Percentiles rank a stretch among this genome's conserved stretches.
Evolutionary conservation across 2,329 filamentous ascomycete genomes (phyloP).

Genomic region (Pyrenophora seminiperda): DNA sequence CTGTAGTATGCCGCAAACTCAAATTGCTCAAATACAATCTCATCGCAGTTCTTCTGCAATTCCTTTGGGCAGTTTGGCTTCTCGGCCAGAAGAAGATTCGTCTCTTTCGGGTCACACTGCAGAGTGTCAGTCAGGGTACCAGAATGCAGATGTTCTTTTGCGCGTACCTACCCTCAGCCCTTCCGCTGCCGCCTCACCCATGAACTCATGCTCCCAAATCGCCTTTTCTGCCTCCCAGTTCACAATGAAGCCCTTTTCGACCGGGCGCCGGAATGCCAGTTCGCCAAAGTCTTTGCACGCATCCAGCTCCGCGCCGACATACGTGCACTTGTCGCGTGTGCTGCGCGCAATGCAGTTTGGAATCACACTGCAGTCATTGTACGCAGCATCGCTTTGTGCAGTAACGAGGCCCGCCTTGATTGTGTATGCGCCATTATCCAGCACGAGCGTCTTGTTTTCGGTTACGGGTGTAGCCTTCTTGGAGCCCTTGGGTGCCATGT

Average conservation of each 20-base stretch:
- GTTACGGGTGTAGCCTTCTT: slow-evolving; percentile 30
- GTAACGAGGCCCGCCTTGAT: slow-evolving; percentile 83
- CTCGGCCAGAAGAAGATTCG: slow-evolving; percentile 84
- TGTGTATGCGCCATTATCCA: slow-evolving; percentile 92
- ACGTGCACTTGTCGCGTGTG: slow-evolving; percentile 76
- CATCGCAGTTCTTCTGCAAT: slow-evolving; percentile 87
- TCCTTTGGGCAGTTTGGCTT: slow-evolving; percentile 80
- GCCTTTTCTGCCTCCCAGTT: slow-evolving; percentile 97
- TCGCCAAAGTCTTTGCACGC: slow-evolving; percentile 88
- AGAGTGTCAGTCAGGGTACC: slow-evolving; percentile 14
- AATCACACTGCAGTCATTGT: slow-evolving; percentile 66
- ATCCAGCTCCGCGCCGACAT: slow-evolving; percentile 78
- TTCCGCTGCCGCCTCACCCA: slow-evolving; percentile 72
- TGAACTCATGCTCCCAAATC: slow-evolving; percentile 91
- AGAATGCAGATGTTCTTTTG: slow-evolving; percentile 12
- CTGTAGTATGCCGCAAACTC: slow-evolving; percentile 87
- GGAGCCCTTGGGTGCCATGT: slow-evolving; percentile 42
- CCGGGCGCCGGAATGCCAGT: slow-evolving; percentile 81
- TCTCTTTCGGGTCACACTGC: slow-evolving; percentile 75
- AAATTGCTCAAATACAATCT: slow-evolving; percentile 97
- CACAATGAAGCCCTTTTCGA: slow-evolving; percentile 93
- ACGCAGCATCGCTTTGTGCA: slow-evolving; percentile 31
- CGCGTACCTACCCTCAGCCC: slow-evolving; percentile 56
- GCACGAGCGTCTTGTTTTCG: slow-evolving; percentile 68
- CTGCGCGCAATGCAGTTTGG: slow-evolving; percentile 86